These are phyloP conservation scores for Drechslerella dactyloides DNA, from an alignment of 2,329 filamentous ascomycete genomes.

Conservation along the genomic window DNA sequence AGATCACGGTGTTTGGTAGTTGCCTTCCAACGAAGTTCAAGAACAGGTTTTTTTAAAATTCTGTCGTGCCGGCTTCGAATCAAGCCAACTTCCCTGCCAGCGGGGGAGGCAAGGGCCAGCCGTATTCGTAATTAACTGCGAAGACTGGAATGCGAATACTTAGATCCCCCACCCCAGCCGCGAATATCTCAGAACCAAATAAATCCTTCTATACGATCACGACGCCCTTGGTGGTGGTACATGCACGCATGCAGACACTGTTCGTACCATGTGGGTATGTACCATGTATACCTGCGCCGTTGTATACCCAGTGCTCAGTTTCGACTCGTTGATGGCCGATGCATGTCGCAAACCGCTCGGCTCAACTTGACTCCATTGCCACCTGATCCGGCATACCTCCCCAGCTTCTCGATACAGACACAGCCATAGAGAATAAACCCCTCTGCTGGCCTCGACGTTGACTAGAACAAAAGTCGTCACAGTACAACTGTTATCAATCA, in stretches of 20 bases:
- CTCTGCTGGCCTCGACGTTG: too few relatives aligned
- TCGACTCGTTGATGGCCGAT: background rate
- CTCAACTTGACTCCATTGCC: conserved; percentile 9
- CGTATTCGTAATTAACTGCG: conserved; percentile 49
- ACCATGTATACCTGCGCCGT: too few relatives aligned
- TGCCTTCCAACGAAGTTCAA: background rate
- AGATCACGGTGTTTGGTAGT: background rate
- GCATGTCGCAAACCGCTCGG: conserved; percentile 4
- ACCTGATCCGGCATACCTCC: background rate
- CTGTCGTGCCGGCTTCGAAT: too few relatives aligned
- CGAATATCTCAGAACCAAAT: too few relatives aligned
- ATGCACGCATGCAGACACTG: background rate
- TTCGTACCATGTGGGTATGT: too few relatives aligned
- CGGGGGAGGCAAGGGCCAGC: conserved; percentile 40
- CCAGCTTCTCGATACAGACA: conserved; percentile 1
- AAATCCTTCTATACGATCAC: background rate
- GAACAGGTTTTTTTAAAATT: background rate
- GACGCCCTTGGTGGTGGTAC: background rate
- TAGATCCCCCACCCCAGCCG: background rate
- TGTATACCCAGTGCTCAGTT: background rate
- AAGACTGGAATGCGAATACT: conserved; percentile 28
- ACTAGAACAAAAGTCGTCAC: too few relatives aligned
- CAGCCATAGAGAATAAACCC: background rate
- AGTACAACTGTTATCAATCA: too few relatives aligned
- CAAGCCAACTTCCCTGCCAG: background rate